These are phyloP conservation scores for Mucor racemosus DNA, from an alignment of 371 early-diverging fungal genomes.

Conservation along the genomic window DNA sequence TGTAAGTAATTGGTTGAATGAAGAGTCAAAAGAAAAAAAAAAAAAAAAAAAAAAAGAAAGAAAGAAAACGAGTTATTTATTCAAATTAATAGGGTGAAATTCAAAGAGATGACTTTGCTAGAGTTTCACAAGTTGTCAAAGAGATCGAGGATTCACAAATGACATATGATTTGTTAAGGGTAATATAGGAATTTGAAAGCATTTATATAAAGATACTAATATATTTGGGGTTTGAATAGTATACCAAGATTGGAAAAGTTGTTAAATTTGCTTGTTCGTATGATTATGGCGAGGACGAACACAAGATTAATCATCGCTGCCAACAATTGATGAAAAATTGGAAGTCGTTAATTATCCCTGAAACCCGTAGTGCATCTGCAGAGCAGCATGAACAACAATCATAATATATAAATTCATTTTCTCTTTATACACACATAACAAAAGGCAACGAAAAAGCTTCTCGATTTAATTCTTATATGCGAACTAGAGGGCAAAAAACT, in stretches of 20 bases:
- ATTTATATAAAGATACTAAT: background rate
- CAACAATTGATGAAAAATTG: slow-evolving; percentile 35
- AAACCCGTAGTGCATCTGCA: slow-evolving; percentile 11
- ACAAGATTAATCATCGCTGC: slow-evolving; percentile 35
- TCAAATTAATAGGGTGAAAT: slow-evolving; percentile 34
- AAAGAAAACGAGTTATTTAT: background rate
- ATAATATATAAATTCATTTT: slow-evolving; percentile 9
- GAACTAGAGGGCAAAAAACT: too few relatives aligned
- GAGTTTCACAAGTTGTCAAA: slow-evolving; percentile 32
- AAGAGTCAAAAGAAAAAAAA: background rate
- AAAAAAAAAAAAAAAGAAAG: background rate
- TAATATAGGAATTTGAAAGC: slow-evolving; percentile 5
- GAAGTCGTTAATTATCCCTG: slow-evolving; percentile 28
- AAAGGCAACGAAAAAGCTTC: too few relatives aligned
- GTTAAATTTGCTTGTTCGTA: slow-evolving; percentile 37
- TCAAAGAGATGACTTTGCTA: slow-evolving; percentile 30
- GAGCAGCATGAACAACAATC: slow-evolving; percentile 18
- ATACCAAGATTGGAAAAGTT: slow-evolving; percentile 50
- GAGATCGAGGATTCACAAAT: slow-evolving; percentile 37
- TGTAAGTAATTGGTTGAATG: slow-evolving; percentile 16
- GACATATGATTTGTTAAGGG: slow-evolving; percentile 39
- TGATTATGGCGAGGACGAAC: slow-evolving; percentile 32
- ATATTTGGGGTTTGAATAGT: slow-evolving; percentile 12
- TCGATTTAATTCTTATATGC: background rate
- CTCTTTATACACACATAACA: slow-evolving; percentile 4